Percentiles rank a stretch among this genome's conserved stretches.
Evolutionary conservation across 2,329 filamentous ascomycete species (phyloP).

Genomic region (Laburnicola sp.): DNA sequence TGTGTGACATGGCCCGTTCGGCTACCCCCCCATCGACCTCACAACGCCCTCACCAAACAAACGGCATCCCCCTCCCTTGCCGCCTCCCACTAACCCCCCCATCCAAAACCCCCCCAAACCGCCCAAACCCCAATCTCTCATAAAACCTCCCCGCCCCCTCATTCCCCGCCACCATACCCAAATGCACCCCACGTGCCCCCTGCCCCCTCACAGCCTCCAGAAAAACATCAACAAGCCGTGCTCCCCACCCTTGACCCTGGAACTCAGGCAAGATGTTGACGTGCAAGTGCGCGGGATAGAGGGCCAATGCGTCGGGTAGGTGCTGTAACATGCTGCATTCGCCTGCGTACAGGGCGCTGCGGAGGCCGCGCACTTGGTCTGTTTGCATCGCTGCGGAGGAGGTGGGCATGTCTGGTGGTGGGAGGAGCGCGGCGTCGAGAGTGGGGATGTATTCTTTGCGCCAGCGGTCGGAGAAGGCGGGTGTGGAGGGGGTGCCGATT

Average conservation of each 20-base stretch:
- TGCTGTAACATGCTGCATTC: slow-evolving; percentile 30
- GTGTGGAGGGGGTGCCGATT: slow-evolving; percentile 38
- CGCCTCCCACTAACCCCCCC: slow-evolving; percentile 29
- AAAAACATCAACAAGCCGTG: slow-evolving; percentile 30
- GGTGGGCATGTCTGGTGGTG: slow-evolving; percentile 13
- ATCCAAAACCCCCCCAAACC: slow-evolving; percentile 32
- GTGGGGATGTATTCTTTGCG: slow-evolving; percentile 29
- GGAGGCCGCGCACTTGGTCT: slow-evolving; percentile 20
- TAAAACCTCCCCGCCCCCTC: slow-evolving; percentile 33
- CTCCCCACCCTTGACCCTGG: slow-evolving; percentile 40
- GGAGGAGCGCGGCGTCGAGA: slow-evolving; percentile 26
- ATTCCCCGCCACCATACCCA: slow-evolving; percentile 43
- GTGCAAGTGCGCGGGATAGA: slow-evolving; percentile 45
- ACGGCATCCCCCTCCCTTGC: slow-evolving; percentile 29
- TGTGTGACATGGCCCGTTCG: too few species aligned
- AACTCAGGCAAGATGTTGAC: slow-evolving; percentile 42
- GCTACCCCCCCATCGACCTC: too few species aligned
- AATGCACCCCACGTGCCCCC: slow-evolving; percentile 38
- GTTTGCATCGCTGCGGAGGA: slow-evolving; percentile 22
- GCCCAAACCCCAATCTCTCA: slow-evolving; percentile 28
- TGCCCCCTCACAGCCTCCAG: slow-evolving; percentile 23
- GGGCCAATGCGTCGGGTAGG: slow-evolving; percentile 21
- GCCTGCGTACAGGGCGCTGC: slow-evolving; percentile 22
- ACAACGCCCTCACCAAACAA: slow-evolving; percentile 30
- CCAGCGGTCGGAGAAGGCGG: slow-evolving; percentile 31